Evolutionary conservation across 139 green algal genomes (phyloP).

Genomic region (Auxenochlorella protothecoides): DNA sequence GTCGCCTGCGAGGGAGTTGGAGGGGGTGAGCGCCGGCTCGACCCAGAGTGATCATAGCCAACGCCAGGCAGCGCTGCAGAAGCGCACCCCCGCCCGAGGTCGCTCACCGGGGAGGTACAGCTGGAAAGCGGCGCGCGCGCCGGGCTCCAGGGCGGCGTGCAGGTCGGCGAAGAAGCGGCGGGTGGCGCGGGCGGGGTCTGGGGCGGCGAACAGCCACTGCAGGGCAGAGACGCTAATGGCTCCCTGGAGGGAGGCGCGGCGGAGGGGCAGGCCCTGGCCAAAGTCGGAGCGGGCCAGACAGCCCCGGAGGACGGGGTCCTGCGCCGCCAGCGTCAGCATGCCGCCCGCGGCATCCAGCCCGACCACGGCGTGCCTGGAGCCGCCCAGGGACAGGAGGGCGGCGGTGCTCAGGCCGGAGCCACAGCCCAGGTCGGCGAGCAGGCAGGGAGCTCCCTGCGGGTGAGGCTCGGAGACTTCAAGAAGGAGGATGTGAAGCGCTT

Average conservation of each 20-base stretch:
- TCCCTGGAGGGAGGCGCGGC: conserved; percentile 55
- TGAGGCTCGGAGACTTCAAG: background rate
- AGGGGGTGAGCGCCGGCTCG: too few relatives aligned
- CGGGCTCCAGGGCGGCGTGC: conserved; percentile 4
- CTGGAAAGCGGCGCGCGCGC: conserved; percentile 16
- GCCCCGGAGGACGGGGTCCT: background rate
- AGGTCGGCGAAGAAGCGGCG: conserved; percentile 10
- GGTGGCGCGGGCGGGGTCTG: background rate
- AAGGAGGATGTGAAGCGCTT: background rate
- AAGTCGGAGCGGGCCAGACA: conserved; percentile 58
- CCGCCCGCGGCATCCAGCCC: conserved; percentile 73
- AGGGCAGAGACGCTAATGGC: conserved; percentile 50
- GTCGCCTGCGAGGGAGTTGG: conserved; percentile 11
- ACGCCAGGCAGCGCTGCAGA: background rate
- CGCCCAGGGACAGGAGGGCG: conserved; percentile 8
- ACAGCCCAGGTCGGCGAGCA: conserved; percentile 78
- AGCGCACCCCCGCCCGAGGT: too few relatives aligned
- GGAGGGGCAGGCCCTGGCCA: conserved; percentile 70
- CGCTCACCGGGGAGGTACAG: conserved; percentile 20
- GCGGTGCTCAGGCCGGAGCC: conserved; percentile 80
- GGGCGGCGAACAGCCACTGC: conserved; percentile 32
- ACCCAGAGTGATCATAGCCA: background rate
- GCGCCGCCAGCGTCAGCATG: conserved; percentile 47
- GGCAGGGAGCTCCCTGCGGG: background rate
- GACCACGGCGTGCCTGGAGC: conserved; percentile 69